Evolutionary conservation across 1,284 basidiomycete species (phyloP).

Genomic region (Fomitopsis palustris): DNA sequence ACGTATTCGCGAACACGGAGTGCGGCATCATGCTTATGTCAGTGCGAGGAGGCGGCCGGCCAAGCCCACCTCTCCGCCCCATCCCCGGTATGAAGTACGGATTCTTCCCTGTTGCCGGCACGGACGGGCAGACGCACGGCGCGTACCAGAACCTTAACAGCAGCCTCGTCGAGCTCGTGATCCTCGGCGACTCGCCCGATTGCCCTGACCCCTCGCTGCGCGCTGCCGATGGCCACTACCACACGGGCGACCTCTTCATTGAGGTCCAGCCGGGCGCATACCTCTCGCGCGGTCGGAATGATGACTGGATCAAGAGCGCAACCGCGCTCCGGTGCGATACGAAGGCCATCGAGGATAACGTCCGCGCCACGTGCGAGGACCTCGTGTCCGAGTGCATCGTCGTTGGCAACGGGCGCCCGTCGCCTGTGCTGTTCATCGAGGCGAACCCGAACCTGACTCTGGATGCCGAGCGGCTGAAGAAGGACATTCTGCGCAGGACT

Average conservation of each 20-base stretch:
- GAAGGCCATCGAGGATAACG: slow-evolving; percentile 70
- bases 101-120: slow-evolving; percentile 47
- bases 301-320: slow-evolving; percentile 77
- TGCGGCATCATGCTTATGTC: slow-evolving; percentile 64
- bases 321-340: slow-evolving; percentile 70
- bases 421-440: slow-evolving; percentile 65
- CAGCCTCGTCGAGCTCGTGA: slow-evolving; percentile 58
- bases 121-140: not conserved
- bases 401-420: slow-evolving; percentile 61
- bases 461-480: slow-evolving; percentile 44
- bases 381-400: slow-evolving; percentile 60
- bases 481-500: slow-evolving; percentile 59
- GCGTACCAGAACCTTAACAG: slow-evolving; percentile 45
- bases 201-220: slow-evolving; percentile 59
- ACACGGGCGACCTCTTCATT: slow-evolving; percentile 71
- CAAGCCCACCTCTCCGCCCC: slow-evolving; percentile 26
- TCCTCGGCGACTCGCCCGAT: slow-evolving; percentile 57
- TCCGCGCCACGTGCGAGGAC: slow-evolving; percentile 48
- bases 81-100: slow-evolving; percentile 27
- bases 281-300: slow-evolving; percentile 60
- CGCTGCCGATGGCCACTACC: slow-evolving; percentile 58
- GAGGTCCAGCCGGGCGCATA: slow-evolving; percentile 51
- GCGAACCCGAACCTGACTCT: slow-evolving; percentile 38
- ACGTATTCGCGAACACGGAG: slow-evolving; percentile 72
- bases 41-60: slow-evolving; percentile 39